Percentiles rank a stretch among this genome's conserved stretches.
These are phyloP conservation scores for Aspergillus diversus DNA, from an alignment of 495 filamentous ascomycete species.

Conservation along the genomic window DNA sequence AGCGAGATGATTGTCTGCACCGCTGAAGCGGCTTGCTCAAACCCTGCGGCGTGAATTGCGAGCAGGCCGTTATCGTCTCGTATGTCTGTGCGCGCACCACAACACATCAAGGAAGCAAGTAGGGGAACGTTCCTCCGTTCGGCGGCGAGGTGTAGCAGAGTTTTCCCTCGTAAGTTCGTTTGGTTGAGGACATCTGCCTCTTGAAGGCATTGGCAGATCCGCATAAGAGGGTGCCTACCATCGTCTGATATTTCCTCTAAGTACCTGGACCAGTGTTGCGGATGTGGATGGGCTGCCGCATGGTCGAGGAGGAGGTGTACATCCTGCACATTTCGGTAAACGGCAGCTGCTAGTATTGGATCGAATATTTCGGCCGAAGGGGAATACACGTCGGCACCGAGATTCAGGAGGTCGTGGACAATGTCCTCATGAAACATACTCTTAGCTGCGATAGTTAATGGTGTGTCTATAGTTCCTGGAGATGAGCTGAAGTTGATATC, in stretches of 20 bases:
- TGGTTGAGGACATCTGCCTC: constrained; percentile 3
- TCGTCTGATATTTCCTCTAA: background rate
- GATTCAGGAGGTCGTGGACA: background rate
- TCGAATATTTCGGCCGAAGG: background rate
- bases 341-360: background rate
- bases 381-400: background rate
- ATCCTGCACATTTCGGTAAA: background rate
- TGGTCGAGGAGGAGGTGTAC: background rate
- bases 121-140: constrained; percentile 4
- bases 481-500: background rate
- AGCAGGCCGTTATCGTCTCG: background rate
- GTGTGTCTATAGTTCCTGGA: background rate
- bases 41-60: constrained; percentile 6
- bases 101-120: background rate
- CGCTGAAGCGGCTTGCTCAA: background rate
- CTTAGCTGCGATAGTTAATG: background rate
- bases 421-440: background rate
- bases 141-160: constrained; percentile 17
- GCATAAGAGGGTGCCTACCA: background rate
- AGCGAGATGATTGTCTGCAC: background rate
- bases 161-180: constrained; percentile 1
- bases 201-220: background rate
- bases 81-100: constrained; percentile 3
- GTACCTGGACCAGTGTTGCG: constrained; percentile 3
- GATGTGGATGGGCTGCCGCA: background rate